These are phyloP conservation scores for Cladosporium austrohemisphaericum DNA, from an alignment of 2,329 filamentous ascomycete genomes.

Conservation along the genomic window DNA sequence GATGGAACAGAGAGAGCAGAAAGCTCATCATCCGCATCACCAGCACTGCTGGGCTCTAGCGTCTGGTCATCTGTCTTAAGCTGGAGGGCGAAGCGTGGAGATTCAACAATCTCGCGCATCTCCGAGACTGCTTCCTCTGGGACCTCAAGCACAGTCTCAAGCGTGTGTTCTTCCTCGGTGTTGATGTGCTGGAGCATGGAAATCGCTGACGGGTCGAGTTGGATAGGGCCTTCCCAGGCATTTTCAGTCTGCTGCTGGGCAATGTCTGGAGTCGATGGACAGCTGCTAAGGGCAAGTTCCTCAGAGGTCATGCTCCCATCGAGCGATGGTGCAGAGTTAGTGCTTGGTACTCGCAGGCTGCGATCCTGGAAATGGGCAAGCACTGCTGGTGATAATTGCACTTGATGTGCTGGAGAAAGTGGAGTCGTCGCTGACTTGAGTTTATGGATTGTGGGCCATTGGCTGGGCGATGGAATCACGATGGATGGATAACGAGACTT, in stretches of 20 bases:
- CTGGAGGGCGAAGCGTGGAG: conserved; percentile 40
- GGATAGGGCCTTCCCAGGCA: conserved; percentile 58
- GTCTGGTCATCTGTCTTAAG: conserved; percentile 27
- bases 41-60: conserved; percentile 27
- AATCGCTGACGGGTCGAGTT: conserved; percentile 74
- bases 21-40: conserved; percentile 58
- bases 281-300: conserved; percentile 77
- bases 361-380: conserved; percentile 64
- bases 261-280: conserved; percentile 77
- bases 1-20: conserved; percentile 85
- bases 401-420: conserved; percentile 48
- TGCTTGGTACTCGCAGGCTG: conserved; percentile 62
- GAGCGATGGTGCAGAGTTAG: conserved; percentile 79
- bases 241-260: conserved; percentile 51
- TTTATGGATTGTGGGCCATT: conserved; percentile 56
- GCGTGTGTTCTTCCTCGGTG: conserved; percentile 39
- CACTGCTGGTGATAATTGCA: conserved; percentile 41
- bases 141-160: conserved; percentile 39
- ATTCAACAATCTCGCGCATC: conserved; percentile 59
- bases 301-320: conserved; percentile 88
- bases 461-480: conserved; percentile 55
- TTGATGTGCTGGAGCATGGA: conserved; percentile 74
- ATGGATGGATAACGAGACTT: conserved; percentile 54
- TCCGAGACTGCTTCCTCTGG: conserved; percentile 48
- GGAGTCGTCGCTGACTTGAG: conserved; percentile 41